phyloP scores from a whole-genome alignment of 805 yeast species.

The Wickerhamiella dianesei region DNA sequence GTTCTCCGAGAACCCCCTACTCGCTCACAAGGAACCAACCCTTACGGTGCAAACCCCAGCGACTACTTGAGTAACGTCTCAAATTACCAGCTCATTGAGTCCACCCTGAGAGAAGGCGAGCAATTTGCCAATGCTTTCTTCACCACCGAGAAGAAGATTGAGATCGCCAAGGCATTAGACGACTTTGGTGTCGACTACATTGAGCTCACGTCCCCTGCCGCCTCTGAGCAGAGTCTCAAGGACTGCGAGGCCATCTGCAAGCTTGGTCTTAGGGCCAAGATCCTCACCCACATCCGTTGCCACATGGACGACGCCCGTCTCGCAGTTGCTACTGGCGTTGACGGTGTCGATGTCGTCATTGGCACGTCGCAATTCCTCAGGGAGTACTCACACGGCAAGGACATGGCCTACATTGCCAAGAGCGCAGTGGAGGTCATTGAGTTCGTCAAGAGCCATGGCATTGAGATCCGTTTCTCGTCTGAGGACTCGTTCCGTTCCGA shows the following conservation, averaged over 20 bases:
- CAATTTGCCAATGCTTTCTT: slow-evolving; percentile 97
- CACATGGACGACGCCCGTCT: slow-evolving; percentile 98
- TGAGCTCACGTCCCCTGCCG: slow-evolving; percentile 95
- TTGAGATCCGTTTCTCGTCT: slow-evolving; percentile 90
- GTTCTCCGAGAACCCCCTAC: slow-evolving; percentile 6
- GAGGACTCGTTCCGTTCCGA: slow-evolving; percentile 97
- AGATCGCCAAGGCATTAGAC: slow-evolving; percentile 92
- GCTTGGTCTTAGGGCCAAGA: slow-evolving; percentile 88
- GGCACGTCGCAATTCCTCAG: slow-evolving; percentile 94
- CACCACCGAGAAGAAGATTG: slow-evolving; percentile 85
- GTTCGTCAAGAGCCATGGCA: slow-evolving; percentile 91
- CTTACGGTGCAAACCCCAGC: slow-evolving; percentile 91
- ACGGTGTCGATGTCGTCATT: slow-evolving; percentile 96
- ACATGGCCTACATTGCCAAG: slow-evolving; percentile 94
- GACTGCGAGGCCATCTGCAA: slow-evolving; percentile 99
- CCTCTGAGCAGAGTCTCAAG: slow-evolving; percentile 79
- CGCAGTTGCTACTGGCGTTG: slow-evolving; percentile 97
- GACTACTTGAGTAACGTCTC: slow-evolving; percentile 84
- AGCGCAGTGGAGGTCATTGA: slow-evolving; percentile 93
- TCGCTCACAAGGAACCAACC: slow-evolving; percentile 34
- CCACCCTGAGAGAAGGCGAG: slow-evolving; percentile 95
- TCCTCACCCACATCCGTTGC: slow-evolving; percentile 92
- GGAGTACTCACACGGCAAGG: slow-evolving; percentile 94
- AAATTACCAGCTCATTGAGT: slow-evolving; percentile 82
- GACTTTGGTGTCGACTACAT: slow-evolving; percentile 98